Evolutionary conservation across 345 rosid genomes (phyloP), one percentile per base, ranked within the genome.

Genomic region (Acer yangbiense): DNA sequence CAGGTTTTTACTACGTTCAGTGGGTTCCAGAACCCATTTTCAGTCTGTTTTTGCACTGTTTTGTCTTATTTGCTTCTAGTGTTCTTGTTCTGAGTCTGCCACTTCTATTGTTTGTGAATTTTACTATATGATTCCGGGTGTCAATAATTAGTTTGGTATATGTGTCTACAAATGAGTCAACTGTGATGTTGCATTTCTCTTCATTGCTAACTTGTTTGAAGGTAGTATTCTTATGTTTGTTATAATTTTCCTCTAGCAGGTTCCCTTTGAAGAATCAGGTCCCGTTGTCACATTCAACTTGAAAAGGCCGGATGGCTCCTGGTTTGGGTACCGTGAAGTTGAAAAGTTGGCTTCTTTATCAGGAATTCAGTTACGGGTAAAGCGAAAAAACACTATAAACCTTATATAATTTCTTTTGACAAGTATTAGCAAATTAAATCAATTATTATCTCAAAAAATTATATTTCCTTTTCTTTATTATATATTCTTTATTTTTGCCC

Each of bases 281-380:
- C 86, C 99, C 48, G 84, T 82, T 52, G 85, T 95, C 58, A 72
- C 99, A 73, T 93, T 95, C 86, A 95, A 93, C 83, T 84, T 95
- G 86, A 92, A 88, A 85, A 92, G 99, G 81, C 85, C 94, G 54
- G 97, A 91, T 86, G 98, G 94, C 20, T 90, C 97, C 77, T 95
- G 99, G 99, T 89, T 89, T 87, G 99, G 99, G 63, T 89, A 90
- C 80, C 86, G 88, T 76, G 99, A 95, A 84, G 98, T 93, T 85
- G 99, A 95, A 82, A 95, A 95, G 75, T 85, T 95, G 87, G 97
- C 99, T 81, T 91, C 99, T 66, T 85, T 95, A 71, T 92, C 94
- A 76, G 92, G 97, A 74, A 90, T 95, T 85, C 98, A 95, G 82
- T 73, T 93, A 86, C 89, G 99, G 98, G 99, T 95, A 93, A 86